Conservation (phyloP, 208 protist species). For the Leishmania gerbilli region DNA sequence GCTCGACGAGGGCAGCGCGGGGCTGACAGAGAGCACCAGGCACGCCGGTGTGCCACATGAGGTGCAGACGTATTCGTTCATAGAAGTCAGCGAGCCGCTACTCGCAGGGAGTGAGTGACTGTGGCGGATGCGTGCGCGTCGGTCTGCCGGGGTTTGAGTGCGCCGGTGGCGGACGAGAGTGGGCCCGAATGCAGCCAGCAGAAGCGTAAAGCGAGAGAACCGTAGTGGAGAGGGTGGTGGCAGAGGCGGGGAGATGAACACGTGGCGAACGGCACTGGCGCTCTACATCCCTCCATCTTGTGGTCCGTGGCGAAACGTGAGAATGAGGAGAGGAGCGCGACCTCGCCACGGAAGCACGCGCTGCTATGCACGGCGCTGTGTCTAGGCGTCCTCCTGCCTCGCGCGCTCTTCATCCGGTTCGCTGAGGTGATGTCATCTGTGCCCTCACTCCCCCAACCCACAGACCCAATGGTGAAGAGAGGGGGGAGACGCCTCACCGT, state of each 20-base stretch:
- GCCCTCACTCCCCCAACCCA: background rate
- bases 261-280: background rate
- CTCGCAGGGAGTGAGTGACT: background rate
- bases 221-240: background rate
- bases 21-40: constrained; percentile 17
- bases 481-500: no score
- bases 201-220: background rate
- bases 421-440: background rate
- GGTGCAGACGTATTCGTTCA: background rate
- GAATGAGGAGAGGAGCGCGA: background rate
- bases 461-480: no score
- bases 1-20: background rate
- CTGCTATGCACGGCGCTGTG: background rate
- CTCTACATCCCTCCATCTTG: background rate
- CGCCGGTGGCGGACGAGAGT: background rate
- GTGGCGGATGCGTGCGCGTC: background rate
- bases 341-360: background rate
- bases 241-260: background rate
- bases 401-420: background rate
- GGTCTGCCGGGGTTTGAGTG: background rate
- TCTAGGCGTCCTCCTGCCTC: background rate
- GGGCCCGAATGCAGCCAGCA: background rate
- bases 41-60: constrained; percentile 1
- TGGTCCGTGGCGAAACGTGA: background rate
- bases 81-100: background rate